Percentiles rank a stretch among this genome's conserved stretches.
These are phyloP conservation scores for Thielaviopsis euricoi DNA, from an alignment of 2,329 filamentous ascomycete species.

Conservation along the genomic window DNA sequence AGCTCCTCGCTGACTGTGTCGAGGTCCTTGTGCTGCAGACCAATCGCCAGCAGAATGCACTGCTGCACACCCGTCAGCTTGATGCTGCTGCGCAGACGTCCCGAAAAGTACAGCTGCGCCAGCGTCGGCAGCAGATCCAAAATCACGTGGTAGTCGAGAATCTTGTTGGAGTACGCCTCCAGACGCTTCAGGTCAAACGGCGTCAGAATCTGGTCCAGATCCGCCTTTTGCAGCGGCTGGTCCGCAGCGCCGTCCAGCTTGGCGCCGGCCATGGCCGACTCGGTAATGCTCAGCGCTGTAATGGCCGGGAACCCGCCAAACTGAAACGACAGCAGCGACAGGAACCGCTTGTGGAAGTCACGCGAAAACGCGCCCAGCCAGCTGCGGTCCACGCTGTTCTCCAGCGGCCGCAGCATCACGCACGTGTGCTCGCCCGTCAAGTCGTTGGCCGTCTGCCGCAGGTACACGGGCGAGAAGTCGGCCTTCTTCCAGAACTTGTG, in stretches of 20 bases:
- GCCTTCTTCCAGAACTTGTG: constrained; percentile 96
- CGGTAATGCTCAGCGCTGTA: constrained; percentile 72
- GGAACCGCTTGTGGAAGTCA: constrained; percentile 90
- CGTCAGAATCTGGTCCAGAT: constrained; percentile 63
- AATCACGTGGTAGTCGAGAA: constrained; percentile 95
- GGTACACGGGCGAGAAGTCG: constrained; percentile 74
- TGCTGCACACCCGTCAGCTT: constrained; percentile 70
- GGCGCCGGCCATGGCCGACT: constrained; percentile 61
- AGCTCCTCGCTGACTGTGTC: constrained; percentile 68
- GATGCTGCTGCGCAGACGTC: constrained; percentile 49
- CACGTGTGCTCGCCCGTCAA: constrained; percentile 95
- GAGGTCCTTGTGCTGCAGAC: constrained; percentile 77
- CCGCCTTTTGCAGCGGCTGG: constrained; percentile 48
- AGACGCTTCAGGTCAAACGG: constrained; percentile 91
- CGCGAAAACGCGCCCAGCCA: constrained; percentile 86
- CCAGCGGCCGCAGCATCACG: constrained; percentile 82
- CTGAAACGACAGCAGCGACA: constrained; percentile 77
- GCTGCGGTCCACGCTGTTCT: constrained; percentile 47
- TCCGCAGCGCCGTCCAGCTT: constrained; percentile 39
- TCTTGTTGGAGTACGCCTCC: constrained; percentile 89
- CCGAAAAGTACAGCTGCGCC: constrained; percentile 70
- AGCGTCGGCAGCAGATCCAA: constrained; percentile 79
- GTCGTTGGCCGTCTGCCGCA: constrained; percentile 89
- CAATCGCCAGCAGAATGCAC: constrained; percentile 74
- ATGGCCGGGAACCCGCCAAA: constrained; percentile 69